Conservation (phyloP, 2,329 filamentous ascomycete genomes). For the Hypoxylon sp. region DNA sequence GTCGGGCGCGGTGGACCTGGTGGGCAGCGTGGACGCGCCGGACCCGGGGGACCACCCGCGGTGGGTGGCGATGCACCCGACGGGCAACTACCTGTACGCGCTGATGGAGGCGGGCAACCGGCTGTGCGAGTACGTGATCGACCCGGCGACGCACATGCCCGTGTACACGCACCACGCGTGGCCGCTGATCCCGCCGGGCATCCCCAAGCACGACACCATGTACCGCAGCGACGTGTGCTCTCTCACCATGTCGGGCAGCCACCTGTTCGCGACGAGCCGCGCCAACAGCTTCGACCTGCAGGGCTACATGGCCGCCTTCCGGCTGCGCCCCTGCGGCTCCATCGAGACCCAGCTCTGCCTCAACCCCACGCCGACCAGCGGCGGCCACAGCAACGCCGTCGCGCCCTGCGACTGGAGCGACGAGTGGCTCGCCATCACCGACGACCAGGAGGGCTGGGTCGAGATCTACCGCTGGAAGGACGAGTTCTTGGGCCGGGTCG, state of each 20-base stretch:
- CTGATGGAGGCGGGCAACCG: slow-evolving; percentile 92
- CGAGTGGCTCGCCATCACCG: slow-evolving; percentile 89
- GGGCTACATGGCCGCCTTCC: slow-evolving; percentile 84
- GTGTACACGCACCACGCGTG: slow-evolving; percentile 80
- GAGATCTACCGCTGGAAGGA: slow-evolving; percentile 90
- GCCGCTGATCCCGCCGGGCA: slow-evolving; percentile 81
- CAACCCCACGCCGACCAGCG: slow-evolving; percentile 85
- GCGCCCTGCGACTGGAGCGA: slow-evolving; percentile 83
- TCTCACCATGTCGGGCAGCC: slow-evolving; percentile 71
- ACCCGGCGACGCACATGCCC: slow-evolving; percentile 75
- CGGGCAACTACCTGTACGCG: slow-evolving; percentile 80
- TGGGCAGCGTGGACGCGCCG: slow-evolving; percentile 77
- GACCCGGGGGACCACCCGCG: slow-evolving; percentile 78
- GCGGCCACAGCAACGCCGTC: slow-evolving; percentile 90
- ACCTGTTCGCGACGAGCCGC: slow-evolving; percentile 86
- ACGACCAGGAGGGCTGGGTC: slow-evolving; percentile 86
- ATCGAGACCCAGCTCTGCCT: slow-evolving; percentile 82
- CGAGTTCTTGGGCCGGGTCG: slow-evolving; percentile 80
- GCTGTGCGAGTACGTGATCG: slow-evolving; percentile 81
- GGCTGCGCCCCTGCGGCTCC: slow-evolving; percentile 70
- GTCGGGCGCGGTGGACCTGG: slow-evolving; percentile 68
- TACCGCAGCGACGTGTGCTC: slow-evolving; percentile 89
- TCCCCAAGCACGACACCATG: slow-evolving; percentile 62
- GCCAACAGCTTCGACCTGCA: slow-evolving; percentile 78
- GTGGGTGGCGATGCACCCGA: slow-evolving; percentile 86